phyloP scores from a whole-genome alignment of 768 basidiomycete species.

The Russula virescens region DNA sequence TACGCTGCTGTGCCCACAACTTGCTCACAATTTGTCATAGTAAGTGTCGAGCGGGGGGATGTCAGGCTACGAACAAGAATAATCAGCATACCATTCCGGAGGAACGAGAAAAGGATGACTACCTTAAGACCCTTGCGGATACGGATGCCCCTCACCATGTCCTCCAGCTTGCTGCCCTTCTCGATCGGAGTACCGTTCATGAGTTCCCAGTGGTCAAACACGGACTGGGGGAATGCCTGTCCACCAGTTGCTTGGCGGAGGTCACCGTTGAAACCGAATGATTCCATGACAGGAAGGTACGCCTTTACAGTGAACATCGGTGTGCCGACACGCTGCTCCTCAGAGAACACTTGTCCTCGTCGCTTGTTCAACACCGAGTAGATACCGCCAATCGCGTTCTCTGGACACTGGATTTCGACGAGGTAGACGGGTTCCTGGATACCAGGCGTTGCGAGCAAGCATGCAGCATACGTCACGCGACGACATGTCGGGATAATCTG shows the following conservation, averaged over 20 bases:
- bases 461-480: slow-evolving; percentile 94
- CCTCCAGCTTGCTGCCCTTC: slow-evolving; percentile 88
- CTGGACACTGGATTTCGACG: slow-evolving; percentile 97
- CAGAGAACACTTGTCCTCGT: slow-evolving; percentile 96
- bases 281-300: slow-evolving; percentile 85
- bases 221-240: slow-evolving; percentile 96
- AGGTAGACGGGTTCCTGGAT: slow-evolving; percentile 97
- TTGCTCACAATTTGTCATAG: slow-evolving; percentile 82
- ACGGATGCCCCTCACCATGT: slow-evolving; percentile 76
- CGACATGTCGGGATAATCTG: slow-evolving; percentile 97
- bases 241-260: slow-evolving; percentile 89
- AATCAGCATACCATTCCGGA: slow-evolving; percentile 19
- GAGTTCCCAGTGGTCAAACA: slow-evolving; percentile 89
- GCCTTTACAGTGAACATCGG: slow-evolving; percentile 99
- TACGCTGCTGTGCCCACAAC: neutral
- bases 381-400: slow-evolving; percentile 95
- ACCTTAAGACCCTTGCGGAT: slow-evolving; percentile 94
- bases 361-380: slow-evolving; percentile 92
- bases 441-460: slow-evolving; percentile 82
- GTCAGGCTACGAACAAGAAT: slow-evolving; percentile 52
- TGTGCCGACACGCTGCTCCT: slow-evolving; percentile 95
- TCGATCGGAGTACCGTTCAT: slow-evolving; percentile 82
- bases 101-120: neutral
- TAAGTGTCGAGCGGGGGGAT: slow-evolving; percentile 83
- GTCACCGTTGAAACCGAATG: slow-evolving; percentile 97